phyloP scores from a whole-genome alignment of 805 yeast genomes.

The Priceomyces melissophilus region DNA sequence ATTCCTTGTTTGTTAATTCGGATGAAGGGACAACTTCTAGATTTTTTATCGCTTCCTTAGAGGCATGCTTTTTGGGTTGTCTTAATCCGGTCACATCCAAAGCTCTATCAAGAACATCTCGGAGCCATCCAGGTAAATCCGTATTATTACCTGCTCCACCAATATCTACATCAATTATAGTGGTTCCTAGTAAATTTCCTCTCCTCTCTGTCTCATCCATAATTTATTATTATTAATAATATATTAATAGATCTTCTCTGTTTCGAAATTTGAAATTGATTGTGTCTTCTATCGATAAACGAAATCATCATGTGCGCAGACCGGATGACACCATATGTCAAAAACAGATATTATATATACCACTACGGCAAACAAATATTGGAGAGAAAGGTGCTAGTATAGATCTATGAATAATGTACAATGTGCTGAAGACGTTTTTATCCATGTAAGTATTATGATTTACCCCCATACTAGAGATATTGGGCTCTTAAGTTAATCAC shows the following conservation, averaged over 20 bases:
- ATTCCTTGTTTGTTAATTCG: conserved; percentile 18
- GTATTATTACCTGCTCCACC: conserved; percentile 12
- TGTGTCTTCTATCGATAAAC: no score
- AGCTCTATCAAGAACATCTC: conserved; percentile 33
- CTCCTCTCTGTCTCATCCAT: conserved; percentile 9
- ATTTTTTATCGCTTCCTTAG: conserved; percentile 37
- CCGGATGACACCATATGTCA: no score
- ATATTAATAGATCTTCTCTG: no score
- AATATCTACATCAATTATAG: conserved; percentile 20
- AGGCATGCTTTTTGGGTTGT: conserved; percentile 25
- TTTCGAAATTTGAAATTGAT: no score
- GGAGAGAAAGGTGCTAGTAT: no score
- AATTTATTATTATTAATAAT: not conserved
- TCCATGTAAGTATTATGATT: not conserved
- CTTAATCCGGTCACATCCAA: conserved; percentile 27
- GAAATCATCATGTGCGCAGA: no score
- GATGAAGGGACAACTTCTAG: conserved; percentile 20
- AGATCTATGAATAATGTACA: no score
- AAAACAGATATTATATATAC: no score
- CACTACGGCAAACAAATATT: no score
- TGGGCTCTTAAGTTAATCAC: conserved; percentile 54
- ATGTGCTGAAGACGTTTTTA: no score
- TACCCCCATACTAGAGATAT: conserved; percentile 31
- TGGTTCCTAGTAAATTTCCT: conserved; percentile 10
- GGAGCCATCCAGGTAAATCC: conserved; percentile 29